These are phyloP conservation scores for Glomus cerebriforme DNA, from an alignment of 192 early-diverging fungal species.

Conservation along the genomic window DNA sequence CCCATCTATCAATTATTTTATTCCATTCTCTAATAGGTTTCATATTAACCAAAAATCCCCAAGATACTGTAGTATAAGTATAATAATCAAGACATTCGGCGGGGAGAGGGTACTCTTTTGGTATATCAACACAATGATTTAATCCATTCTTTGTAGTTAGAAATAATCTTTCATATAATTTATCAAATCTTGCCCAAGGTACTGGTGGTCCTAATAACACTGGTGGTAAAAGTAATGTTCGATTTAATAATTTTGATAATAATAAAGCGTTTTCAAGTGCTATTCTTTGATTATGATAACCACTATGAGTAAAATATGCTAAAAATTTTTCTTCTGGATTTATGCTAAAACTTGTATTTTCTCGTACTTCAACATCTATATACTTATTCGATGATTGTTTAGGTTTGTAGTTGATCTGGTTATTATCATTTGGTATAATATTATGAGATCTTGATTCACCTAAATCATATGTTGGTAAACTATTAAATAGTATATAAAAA, in stretches of 20 bases:
- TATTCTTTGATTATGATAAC: slow-evolving; percentile 59
- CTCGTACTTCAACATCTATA: neutral
- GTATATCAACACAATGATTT: slow-evolving; percentile 48
- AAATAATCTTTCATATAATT: slow-evolving; percentile 52
- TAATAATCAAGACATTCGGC: slow-evolving; percentile 59
- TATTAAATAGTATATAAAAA: neutral
- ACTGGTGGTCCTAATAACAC: slow-evolving; percentile 55
- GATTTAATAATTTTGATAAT: slow-evolving; percentile 55
- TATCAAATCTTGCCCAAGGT: slow-evolving; percentile 51
- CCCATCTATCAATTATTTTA: slow-evolving; percentile 44
- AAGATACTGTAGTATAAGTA: slow-evolving; percentile 55
- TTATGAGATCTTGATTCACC: neutral
- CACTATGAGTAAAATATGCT: slow-evolving; percentile 57
- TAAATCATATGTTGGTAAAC: neutral
- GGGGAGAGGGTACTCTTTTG: slow-evolving; percentile 44
- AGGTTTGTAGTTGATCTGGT: neutral
- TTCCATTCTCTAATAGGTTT: slow-evolving; percentile 39
- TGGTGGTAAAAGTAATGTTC: slow-evolving; percentile 53
- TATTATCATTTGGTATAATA: neutral
- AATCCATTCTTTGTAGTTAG: slow-evolving; percentile 56
- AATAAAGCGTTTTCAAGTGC: slow-evolving; percentile 59
- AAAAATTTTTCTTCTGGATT: slow-evolving; percentile 49
- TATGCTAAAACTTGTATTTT: neutral
- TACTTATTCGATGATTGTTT: neutral
- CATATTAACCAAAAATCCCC: slow-evolving; percentile 59